Percentiles rank a stretch among this genome's conserved stretches.
Conservation (phyloP, 83 land plant genomes). For the Picea engelmannii region DNA sequence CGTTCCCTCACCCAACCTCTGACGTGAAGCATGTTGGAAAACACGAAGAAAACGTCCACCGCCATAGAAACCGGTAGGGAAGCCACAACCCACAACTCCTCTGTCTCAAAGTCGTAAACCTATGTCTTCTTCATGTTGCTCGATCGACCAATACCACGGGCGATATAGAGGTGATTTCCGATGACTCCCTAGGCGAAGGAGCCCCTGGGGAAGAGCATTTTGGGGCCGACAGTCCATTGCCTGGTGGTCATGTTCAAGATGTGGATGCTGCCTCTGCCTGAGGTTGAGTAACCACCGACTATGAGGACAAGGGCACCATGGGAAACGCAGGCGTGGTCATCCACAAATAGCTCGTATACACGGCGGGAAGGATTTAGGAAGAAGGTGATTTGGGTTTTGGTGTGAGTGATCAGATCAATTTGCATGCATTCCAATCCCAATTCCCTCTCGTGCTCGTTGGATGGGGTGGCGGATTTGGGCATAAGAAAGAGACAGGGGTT, state of each 20-base stretch:
- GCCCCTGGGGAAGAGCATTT: no score
- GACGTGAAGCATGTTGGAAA: neutral
- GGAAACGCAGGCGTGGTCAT: neutral
- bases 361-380: neutral
- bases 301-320: neutral
- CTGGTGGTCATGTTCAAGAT: constrained; percentile 1
- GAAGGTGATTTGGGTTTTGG: neutral
- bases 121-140: no score
- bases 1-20: neutral
- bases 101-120: no score
- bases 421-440: no score
- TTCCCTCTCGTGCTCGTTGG: no score
- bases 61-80: neutral
- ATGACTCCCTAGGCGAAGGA: no score
- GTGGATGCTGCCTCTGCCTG: neutral
- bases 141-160: no score
- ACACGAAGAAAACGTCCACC: neutral
- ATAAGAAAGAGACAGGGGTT: neutral
- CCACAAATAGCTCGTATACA: no score
- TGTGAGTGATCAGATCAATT: neutral
- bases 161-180: no score
- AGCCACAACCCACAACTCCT: no score
- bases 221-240: no score
- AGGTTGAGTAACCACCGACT: neutral
- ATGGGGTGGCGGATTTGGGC: neutral